phyloP scores from a whole-genome alignment of 371 early-diverging fungal genomes.

The Mortierella sp. region DNA sequence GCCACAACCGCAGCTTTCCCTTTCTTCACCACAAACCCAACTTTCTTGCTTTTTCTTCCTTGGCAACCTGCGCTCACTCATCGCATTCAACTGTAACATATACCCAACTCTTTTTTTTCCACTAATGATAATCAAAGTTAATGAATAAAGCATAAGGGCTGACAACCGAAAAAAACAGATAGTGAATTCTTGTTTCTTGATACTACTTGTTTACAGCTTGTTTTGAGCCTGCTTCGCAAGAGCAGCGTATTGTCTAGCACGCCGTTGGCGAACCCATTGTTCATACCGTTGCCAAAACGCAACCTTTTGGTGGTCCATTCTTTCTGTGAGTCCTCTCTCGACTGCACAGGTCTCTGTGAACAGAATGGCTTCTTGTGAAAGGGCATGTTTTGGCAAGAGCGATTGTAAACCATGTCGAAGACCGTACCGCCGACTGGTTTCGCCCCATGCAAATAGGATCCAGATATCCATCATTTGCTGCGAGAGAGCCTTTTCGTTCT shows the following conservation, averaged over 20 bases:
- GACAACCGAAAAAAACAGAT: no score
- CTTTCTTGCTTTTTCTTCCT: no score
- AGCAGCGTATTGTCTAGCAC: conserved; percentile 7
- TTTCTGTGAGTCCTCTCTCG: conserved; percentile 18
- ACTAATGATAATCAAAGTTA: no score
- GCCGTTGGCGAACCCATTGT: conserved; percentile 11
- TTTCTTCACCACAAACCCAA: no score
- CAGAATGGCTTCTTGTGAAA: conserved; percentile 28
- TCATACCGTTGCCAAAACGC: conserved; percentile 27
- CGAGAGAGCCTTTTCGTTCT: conserved; percentile 17
- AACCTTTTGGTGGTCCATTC: conserved; percentile 21
- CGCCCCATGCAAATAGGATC: conserved; percentile 37
- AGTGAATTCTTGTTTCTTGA: no score
- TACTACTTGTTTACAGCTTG: conserved; percentile 2
- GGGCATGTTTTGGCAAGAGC: conserved; percentile 7
- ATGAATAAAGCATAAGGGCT: no score
- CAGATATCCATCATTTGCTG: conserved; percentile 20
- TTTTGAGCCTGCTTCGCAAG: background rate
- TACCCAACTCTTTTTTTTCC: no score
- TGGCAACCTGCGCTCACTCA: no score
- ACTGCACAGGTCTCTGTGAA: conserved; percentile 29
- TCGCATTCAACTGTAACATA: no score
- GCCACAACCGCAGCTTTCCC: no score
- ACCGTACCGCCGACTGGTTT: conserved; percentile 21
- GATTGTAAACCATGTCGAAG: conserved; percentile 8